A percentile compares a stretch with the other conserved stretches of the same genome.
Evolutionary conservation across 139 green algal genomes (phyloP).

Genomic region (Limnomonas spitsbergensis): DNA sequence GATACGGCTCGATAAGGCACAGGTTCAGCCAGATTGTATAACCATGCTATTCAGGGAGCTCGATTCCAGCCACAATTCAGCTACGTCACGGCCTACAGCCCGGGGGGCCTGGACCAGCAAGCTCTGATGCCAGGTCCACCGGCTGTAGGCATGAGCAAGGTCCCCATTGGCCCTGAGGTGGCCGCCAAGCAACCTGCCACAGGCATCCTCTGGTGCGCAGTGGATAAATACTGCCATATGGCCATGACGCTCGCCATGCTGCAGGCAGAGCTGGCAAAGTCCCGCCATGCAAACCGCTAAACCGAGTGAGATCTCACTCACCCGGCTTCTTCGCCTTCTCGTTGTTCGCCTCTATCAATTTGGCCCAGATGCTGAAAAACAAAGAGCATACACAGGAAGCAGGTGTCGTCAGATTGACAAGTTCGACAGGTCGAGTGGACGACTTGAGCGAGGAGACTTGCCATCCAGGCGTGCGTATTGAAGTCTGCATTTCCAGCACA

Average conservation of each 20-base stretch:
- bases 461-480: slow-evolving; percentile 9
- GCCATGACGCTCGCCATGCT: background rate
- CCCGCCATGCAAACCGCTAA: no score
- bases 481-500: background rate
- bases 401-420: background rate
- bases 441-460: background rate
- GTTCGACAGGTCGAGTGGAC: background rate
- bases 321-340: slow-evolving; percentile 43
- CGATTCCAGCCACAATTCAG: no score
- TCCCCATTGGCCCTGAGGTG: no score
- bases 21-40: no score
- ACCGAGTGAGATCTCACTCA: no score
- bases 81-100: no score
- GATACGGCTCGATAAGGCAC: no score
- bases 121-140: no score
- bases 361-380: slow-evolving; percentile 41
- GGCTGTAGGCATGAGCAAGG: no score
- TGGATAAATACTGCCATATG: background rate
- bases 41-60: no score
- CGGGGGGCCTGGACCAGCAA: no score
- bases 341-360: slow-evolving; percentile 38
- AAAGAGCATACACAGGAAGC: background rate
- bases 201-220: background rate
- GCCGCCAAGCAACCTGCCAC: background rate
- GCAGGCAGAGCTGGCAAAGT: no score